phyloP scores from a whole-genome alignment of 2,329 filamentous ascomycete genomes.

The Chrysoporthe deuterocubensis region DNA sequence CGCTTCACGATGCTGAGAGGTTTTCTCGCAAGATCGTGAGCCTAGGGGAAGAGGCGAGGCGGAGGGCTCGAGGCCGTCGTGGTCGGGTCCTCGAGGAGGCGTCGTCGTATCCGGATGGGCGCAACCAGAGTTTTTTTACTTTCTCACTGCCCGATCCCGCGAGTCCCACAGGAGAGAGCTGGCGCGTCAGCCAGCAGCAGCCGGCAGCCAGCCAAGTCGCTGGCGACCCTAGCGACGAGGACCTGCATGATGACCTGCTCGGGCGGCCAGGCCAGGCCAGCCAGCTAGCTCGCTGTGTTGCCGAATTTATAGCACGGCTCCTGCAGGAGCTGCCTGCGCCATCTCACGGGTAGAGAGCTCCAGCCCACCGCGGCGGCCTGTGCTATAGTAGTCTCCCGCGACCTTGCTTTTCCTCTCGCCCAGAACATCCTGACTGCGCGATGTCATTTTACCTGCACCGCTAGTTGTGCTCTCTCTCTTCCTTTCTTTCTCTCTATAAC shows the following conservation, averaged over 20 bases:
- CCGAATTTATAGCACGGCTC: constrained; percentile 26
- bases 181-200: neutral
- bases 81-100: too few relatives aligned
- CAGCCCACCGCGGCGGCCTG: constrained; percentile 13
- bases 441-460: constrained; percentile 9
- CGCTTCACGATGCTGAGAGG: neutral
- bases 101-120: too few relatives aligned
- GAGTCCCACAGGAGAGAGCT: too few relatives aligned
- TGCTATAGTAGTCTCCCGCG: neutral
- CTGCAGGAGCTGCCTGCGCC: constrained; percentile 21
- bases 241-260: constrained; percentile 8
- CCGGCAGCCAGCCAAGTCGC: neutral
- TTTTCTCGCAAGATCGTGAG: neutral
- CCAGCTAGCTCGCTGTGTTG: constrained; percentile 22
- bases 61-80: too few relatives aligned
- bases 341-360: neutral
- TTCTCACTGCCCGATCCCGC: too few relatives aligned
- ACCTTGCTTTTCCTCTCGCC: neutral
- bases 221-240: constrained; percentile 4
- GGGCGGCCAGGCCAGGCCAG: constrained; percentile 1
- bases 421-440: neutral
- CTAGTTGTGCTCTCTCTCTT: constrained; percentile 5
- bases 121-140: too few relatives aligned
- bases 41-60: neutral
- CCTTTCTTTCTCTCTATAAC: neutral